These are phyloP conservation scores for Aspergillus coremiiformis DNA, from an alignment of 495 filamentous ascomycete genomes.

Conservation along the genomic window DNA sequence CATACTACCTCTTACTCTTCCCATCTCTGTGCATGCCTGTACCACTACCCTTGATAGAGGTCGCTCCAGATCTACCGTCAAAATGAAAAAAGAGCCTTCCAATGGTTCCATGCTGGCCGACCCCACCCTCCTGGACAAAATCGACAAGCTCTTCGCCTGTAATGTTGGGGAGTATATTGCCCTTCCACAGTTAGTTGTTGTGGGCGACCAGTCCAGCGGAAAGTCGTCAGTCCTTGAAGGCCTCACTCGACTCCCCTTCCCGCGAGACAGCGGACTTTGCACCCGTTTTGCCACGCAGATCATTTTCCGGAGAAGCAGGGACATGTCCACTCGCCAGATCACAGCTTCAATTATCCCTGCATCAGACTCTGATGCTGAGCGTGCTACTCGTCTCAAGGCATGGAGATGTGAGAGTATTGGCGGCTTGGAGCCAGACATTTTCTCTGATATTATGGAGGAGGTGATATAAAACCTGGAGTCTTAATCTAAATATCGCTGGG, in stretches of 20 bases:
- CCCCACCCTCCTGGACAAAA: constrained; percentile 27
- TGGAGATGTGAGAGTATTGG: constrained; percentile 14
- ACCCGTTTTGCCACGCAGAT: constrained; percentile 44
- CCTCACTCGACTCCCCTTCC: constrained; percentile 37
- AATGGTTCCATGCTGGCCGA: constrained; percentile 10
- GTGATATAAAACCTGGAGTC: constrained; percentile 9
- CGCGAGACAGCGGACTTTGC: constrained; percentile 35
- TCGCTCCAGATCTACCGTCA: not conserved
- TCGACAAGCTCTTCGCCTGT: constrained; percentile 35
- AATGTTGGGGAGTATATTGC: constrained; percentile 29
- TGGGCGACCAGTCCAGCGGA: constrained; percentile 38
- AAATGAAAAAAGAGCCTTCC: not conserved
- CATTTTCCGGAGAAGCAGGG: constrained; percentile 33
- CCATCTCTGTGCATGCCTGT: no score
- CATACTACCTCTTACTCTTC: no score
- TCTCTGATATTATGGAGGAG: constrained; percentile 17
- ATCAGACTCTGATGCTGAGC: constrained; percentile 14
- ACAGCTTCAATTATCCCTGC: constrained; percentile 23
- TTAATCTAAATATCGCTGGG: not conserved
- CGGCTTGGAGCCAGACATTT: constrained; percentile 8
- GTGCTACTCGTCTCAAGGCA: constrained; percentile 8
- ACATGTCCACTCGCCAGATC: constrained; percentile 8
- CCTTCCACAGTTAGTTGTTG: constrained; percentile 36
- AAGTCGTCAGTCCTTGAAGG: constrained; percentile 42
- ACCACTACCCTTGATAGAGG: not conserved